These are phyloP conservation scores for Moesziomyces antarcticus DNA, from an alignment of 1,284 basidiomycete genomes.

Conservation along the genomic window DNA sequence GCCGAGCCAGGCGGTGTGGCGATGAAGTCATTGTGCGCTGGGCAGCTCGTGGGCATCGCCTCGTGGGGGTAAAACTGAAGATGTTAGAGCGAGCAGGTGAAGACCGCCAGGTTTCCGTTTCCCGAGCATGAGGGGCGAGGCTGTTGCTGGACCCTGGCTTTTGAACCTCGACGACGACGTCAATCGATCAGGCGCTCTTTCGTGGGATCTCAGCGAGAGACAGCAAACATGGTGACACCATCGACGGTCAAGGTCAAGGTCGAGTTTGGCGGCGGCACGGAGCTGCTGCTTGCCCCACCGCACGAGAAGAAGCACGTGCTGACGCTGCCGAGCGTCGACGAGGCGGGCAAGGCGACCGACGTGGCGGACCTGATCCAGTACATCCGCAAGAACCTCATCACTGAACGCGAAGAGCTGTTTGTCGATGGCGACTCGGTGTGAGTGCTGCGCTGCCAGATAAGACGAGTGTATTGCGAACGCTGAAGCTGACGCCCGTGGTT, in stretches of 20 bases:
- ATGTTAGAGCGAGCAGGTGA: too few species aligned
- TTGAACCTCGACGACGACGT: too few species aligned
- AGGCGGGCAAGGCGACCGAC: constrained; percentile 70
- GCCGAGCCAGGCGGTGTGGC: neutral
- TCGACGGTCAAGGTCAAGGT: constrained; percentile 42
- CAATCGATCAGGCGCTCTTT: too few species aligned
- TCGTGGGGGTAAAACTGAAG: neutral
- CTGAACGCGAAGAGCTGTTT: constrained; percentile 88
- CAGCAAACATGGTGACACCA: constrained; percentile 5
- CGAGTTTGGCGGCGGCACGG: constrained; percentile 62
- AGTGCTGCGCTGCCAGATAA: constrained; percentile 67
- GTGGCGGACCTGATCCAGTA: constrained; percentile 82
- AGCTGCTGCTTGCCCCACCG: constrained; percentile 62
- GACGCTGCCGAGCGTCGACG: constrained; percentile 34
- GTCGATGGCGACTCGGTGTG: constrained; percentile 88
- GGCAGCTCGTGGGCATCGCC: neutral
- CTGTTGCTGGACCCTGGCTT: too few species aligned
- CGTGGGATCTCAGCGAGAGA: too few species aligned
- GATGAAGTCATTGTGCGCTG: constrained; percentile 1
- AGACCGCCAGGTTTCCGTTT: too few species aligned
- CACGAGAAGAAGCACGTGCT: constrained; percentile 59
- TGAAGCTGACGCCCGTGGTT: constrained; percentile 1
- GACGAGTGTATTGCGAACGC: neutral
- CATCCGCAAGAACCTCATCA: constrained; percentile 81
- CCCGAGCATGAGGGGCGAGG: too few species aligned